Base-by-base conservation (phyloP, 257 asterid species). In the Solanum pinnatisectum region DNA sequence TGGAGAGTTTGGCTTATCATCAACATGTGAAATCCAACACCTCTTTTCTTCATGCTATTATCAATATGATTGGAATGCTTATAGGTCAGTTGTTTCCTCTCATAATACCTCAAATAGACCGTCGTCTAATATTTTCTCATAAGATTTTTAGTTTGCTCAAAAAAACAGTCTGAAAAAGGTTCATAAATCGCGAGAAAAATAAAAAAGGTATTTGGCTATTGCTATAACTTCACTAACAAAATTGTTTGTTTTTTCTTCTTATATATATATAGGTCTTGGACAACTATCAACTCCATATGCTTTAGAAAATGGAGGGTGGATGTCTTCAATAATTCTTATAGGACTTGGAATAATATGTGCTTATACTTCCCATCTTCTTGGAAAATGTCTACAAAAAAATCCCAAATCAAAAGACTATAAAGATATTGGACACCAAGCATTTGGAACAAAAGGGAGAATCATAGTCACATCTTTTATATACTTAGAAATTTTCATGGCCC, bases 11-110 rank as follows among this genome's bases (percentile, higher is more conserved):
- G 65, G 90, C 25, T 30, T 42, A 60, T 60, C 13, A 87, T 14
- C 87, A 78, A 33, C n/a, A 76, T 35, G 44, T 6, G 20, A 76
- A 90, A 86, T 84, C 77, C 72, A 90, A 73, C n/a, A 81, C 89
- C 81, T 90, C 96, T 88, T 94, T 95, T 86, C 90, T 93, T 85
- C 95, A 95, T 90, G 92, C 96, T 18, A 98, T 94, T 89, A 86
- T 90, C 91, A 94, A 95, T 91, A 94, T 94, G 98, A 84, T 91
- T 85, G 98, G 98, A 81, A 95, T 95, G 98, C 95, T 95, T 70
- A 91, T 94, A 89, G 96, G 98, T 94, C 88, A 46, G 10, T 74
- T 73, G 10, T 73, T 73, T 35, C 30, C 15, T 20, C 20, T 72
- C 25, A 32, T 68, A n/a, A 65, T 27, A 14, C 59, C 52, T 44